Percentiles rank a stretch among this genome's conserved stretches.
phyloP scores from a whole-genome alignment of 371 early-diverging fungal genomes.

The Mortierella sp. region DNA sequence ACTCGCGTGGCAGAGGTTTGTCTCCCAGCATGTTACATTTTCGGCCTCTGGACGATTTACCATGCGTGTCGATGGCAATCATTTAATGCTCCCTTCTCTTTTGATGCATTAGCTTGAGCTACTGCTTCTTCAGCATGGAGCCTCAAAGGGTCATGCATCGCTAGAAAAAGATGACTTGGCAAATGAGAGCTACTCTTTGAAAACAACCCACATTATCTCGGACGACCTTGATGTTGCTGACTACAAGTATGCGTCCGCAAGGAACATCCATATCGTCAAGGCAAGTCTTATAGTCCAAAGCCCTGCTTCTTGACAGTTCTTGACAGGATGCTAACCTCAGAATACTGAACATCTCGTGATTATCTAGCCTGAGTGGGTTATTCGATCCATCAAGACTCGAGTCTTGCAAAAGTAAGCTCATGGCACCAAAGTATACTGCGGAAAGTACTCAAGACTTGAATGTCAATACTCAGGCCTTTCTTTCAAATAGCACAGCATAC shows the following conservation, averaged over 20 bases:
- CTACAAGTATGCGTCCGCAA: conserved; percentile 36
- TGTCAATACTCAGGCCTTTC: not conserved
- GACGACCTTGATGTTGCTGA: conserved; percentile 42
- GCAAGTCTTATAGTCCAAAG: conserved; percentile 4
- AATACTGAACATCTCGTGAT: not conserved
- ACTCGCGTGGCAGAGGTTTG: conserved; percentile 17
- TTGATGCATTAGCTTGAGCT: conserved; percentile 14
- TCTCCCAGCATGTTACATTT: not conserved
- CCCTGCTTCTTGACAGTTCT: not conserved
- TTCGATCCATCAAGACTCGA: conserved; percentile 32
- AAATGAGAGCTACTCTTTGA: not conserved
- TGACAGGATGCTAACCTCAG: not conserved
- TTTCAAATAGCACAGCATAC: conserved; percentile 52
- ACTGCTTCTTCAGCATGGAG: conserved; percentile 22
- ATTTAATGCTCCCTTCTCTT: not conserved
- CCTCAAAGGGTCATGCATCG: conserved; percentile 15
- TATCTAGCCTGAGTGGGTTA: conserved; percentile 55
- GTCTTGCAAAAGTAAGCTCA: conserved; percentile 56
- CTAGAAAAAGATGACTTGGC: not conserved
- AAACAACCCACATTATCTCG: conserved; percentile 46
- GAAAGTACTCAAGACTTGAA: too few species aligned
- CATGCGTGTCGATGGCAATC: conserved; percentile 15
- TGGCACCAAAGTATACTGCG: not conserved
- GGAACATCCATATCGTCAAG: conserved; percentile 44
- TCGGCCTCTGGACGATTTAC: not conserved